Evolutionary conservation across 2,329 filamentous ascomycete genomes (phyloP).

Genomic region (Cordyceps javanica): DNA sequence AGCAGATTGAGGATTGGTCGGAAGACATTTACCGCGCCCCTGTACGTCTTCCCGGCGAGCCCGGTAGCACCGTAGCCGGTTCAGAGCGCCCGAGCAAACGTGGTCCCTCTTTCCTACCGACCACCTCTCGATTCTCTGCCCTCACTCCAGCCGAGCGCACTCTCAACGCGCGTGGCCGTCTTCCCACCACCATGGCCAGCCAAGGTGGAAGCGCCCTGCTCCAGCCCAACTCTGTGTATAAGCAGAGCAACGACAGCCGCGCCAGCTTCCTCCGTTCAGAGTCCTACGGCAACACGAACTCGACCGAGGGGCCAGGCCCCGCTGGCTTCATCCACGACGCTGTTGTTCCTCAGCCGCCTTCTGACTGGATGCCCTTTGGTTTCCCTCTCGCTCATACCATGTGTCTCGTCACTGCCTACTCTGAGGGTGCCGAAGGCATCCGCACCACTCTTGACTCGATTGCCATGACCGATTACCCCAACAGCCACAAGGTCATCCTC

Average conservation of each 20-base stretch:
- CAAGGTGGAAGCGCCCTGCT: slow-evolving; percentile 72
- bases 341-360: slow-evolving; percentile 91
- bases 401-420: slow-evolving; percentile 94
- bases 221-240: slow-evolving; percentile 67
- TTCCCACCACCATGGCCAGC: slow-evolving; percentile 85
- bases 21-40: slow-evolving; percentile 95
- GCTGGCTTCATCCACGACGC: slow-evolving; percentile 94
- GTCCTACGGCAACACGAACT: slow-evolving; percentile 45
- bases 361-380: slow-evolving; percentile 96
- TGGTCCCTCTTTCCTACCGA: slow-evolving; percentile 77
- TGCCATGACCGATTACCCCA: slow-evolving; percentile 96
- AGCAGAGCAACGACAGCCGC: slow-evolving; percentile 55
- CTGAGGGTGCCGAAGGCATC: slow-evolving; percentile 87
- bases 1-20: slow-evolving; percentile 96
- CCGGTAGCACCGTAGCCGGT: slow-evolving; percentile 53
- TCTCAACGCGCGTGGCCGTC: slow-evolving; percentile 46
- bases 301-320: slow-evolving; percentile 68
- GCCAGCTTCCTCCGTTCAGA: slow-evolving; percentile 60
- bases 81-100: slow-evolving; percentile 74
- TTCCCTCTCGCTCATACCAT: slow-evolving; percentile 91
- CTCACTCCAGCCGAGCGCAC: slow-evolving; percentile 71
- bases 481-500: slow-evolving; percentile 96
- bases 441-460: slow-evolving; percentile 93
- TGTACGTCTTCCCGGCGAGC: slow-evolving; percentile 70
- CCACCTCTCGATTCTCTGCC: slow-evolving; percentile 89